phyloP scores from a whole-genome alignment of 768 basidiomycete genomes.

The Mrakia hoshinonis region DNA sequence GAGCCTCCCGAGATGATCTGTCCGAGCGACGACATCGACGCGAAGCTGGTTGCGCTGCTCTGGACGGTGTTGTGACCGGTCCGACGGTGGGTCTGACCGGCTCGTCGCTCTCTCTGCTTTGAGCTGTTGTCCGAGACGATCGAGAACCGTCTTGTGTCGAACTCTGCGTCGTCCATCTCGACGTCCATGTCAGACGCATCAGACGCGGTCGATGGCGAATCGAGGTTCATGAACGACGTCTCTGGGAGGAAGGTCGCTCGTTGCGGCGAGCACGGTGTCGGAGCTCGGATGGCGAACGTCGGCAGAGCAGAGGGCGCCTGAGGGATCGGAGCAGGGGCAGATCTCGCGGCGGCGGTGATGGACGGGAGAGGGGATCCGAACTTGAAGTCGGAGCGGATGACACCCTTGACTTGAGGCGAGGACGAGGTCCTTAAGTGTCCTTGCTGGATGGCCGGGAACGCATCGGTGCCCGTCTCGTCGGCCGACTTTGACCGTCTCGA shows the following conservation, averaged over 20 bases:
- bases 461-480: not conserved
- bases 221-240: slow-evolving; percentile 2
- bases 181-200: not conserved
- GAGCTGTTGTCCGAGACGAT: slow-evolving; percentile 16
- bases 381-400: slow-evolving; percentile 22
- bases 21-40: slow-evolving; percentile 17
- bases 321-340: not conserved
- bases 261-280: slow-evolving; percentile 10
- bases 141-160: slow-evolving; percentile 3
- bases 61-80: not conserved
- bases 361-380: slow-evolving; percentile 7
- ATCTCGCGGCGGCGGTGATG: not conserved
- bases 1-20: slow-evolving; percentile 14
- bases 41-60: slow-evolving; percentile 4
- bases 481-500: not conserved
- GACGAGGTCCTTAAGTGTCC: slow-evolving; percentile 1
- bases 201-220: not conserved
- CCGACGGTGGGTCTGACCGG: slow-evolving; percentile 3
- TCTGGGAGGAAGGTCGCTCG: slow-evolving; percentile 4
- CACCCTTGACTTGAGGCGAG: slow-evolving; percentile 12
- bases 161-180: not conserved
- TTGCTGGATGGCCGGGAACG: not conserved
- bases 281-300: slow-evolving; percentile 12
- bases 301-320: not conserved
- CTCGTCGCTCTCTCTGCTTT: slow-evolving; percentile 2